Base-by-base conservation (phyloP, 805 yeast species). In the Cyberlindnera americana region DNA sequence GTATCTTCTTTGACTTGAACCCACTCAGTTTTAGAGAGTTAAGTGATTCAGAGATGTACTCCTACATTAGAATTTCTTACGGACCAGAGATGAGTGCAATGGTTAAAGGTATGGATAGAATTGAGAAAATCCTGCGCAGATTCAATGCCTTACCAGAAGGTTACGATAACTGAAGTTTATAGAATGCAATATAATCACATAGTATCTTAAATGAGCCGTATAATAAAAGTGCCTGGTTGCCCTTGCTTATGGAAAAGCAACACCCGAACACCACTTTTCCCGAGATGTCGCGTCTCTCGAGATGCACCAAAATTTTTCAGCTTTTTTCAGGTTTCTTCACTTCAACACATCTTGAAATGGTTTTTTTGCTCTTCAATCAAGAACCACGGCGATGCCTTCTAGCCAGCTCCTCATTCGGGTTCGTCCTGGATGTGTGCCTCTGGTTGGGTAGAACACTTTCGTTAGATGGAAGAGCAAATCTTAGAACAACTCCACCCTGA, bases 61-160 rank as follows among this genome's bases (percentile, higher is more conserved):
- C 75, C 39, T 77, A 66, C 49, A 78, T 77, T 13, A 62, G 83
- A 54, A 64, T 77, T 44, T 74, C 81, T 38, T 77, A 77, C 49
- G 83, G 83, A 1, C 82, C 83, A 3, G 81, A 75, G 40, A 45
- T 75, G 47, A 67, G 65, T 18, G 67, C 68, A 27, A 59, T 76
- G 48, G 75, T 63, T 32, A 59, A 60, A 47, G 83, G 82, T 18
- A 75, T 77, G 81, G 81, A 77, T 50, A 78, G 80, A 6, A 75
- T 77, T 38, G 79, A 77, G 50, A 51, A 67, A 13, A 73, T 77
- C 19, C 60, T 73, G 48, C 43, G 56, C 10, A 61, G 72, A 41
- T 72, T 68, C 48, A 62, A 60, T 17, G 69, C 73, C 42, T 56
- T 71, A 26, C 73, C 73, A 13, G 60, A 62, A 34, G 52, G 45